phyloP scores from a whole-genome alignment of 345 rosid species.

The Microcos paniculata region DNA sequence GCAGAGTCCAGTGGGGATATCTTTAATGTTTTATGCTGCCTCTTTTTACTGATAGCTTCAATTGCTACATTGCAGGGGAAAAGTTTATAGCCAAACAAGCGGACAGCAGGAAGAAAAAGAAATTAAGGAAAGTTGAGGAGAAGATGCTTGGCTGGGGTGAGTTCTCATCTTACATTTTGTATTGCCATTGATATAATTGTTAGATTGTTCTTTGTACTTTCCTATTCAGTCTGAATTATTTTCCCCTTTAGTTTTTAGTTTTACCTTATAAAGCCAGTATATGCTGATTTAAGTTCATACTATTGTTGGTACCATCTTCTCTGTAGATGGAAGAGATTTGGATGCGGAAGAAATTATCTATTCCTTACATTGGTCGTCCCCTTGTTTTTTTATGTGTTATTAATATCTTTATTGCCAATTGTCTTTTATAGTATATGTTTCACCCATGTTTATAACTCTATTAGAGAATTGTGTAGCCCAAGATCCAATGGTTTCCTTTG shows the following conservation, averaged over 20 bases:
- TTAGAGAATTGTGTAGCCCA: too few relatives aligned
- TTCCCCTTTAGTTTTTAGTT: not conserved
- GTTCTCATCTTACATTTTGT: slow-evolving; percentile 13
- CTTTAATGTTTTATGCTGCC: not conserved
- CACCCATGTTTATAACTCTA: not conserved
- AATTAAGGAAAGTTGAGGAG: slow-evolving; percentile 85
- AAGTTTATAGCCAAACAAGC: slow-evolving; percentile 72
- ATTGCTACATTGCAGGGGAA: slow-evolving; percentile 61
- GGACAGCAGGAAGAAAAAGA: slow-evolving; percentile 87
- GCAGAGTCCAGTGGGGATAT: not conserved
- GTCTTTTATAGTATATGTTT: not conserved
- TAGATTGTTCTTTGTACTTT: not conserved
- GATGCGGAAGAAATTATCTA: not conserved
- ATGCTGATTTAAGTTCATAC: not conserved
- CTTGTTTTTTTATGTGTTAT: not conserved
- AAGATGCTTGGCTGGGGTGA: slow-evolving; percentile 98
- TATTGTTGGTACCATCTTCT: not conserved
- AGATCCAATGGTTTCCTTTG: too few relatives aligned
- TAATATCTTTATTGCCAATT: not conserved
- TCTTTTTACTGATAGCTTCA: slow-evolving; percentile 15
- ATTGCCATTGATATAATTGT: not conserved
- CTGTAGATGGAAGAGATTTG: not conserved
- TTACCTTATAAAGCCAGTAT: not conserved
- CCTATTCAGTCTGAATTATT: too few relatives aligned
- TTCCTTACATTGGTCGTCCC: not conserved